Evolutionary conservation across 2,329 filamentous ascomycete species (phyloP).

Genomic region (Botrytis aclada): DNA sequence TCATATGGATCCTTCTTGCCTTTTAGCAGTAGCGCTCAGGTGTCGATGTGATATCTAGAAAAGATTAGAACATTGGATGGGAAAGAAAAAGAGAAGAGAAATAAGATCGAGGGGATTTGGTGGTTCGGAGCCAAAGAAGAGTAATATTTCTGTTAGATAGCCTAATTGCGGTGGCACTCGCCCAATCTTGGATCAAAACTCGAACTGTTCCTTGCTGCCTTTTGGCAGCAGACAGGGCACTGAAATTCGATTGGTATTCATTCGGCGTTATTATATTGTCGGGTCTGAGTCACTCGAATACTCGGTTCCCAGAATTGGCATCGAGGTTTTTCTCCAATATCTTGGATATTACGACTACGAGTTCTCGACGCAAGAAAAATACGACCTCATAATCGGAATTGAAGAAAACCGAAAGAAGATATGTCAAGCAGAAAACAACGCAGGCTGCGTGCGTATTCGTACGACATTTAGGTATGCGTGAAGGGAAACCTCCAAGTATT

Average conservation of each 20-base stretch:
- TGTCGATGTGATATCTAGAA: neutral
- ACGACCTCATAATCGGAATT: neutral
- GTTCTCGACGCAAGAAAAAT: neutral
- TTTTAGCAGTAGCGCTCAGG: neutral
- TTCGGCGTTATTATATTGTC: neutral
- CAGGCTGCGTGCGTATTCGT: too few species aligned
- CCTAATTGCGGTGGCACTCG: neutral
- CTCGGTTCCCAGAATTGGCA: neutral
- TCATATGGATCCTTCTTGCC: neutral
- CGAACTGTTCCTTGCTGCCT: neutral
- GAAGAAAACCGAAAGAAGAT: neutral
- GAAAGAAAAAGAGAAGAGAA: neutral
- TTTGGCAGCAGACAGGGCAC: neutral
- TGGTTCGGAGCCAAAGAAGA: neutral
- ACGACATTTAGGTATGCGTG: too few species aligned
- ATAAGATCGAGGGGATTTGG: neutral
- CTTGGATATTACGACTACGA: neutral
- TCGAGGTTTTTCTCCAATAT: neutral
- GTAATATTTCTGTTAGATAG: neutral
- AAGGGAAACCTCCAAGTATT: too few species aligned
- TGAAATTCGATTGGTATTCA: neutral
- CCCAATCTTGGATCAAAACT: neutral
- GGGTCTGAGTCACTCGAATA: neutral
- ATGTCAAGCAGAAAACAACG: neutral
- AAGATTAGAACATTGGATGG: neutral